phyloP scores from a whole-genome alignment of 192 early-diverging fungal species.

The Coemansia biformis region DNA sequence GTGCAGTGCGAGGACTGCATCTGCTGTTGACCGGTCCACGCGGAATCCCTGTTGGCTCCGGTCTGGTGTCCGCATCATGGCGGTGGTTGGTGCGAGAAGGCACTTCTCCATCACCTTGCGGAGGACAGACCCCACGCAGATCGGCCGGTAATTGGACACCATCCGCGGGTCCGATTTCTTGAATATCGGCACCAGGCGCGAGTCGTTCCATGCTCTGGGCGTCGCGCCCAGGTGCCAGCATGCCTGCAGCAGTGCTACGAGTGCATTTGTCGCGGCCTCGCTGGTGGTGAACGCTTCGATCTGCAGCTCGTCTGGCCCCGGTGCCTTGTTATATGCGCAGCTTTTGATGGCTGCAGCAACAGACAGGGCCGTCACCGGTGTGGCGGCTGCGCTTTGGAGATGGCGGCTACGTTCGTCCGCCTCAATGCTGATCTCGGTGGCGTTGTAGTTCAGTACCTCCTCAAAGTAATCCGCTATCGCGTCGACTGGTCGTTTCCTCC shows the following conservation, averaged over 20 bases:
- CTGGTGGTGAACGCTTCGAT: neutral
- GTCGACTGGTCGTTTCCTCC: neutral
- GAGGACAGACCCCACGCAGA: constrained; percentile 4
- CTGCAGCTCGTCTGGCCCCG: constrained; percentile 4
- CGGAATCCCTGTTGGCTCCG: constrained; percentile 1
- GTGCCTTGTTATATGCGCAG: neutral
- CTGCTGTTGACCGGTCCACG: neutral
- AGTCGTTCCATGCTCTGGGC: neutral
- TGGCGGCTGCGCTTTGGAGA: no score
- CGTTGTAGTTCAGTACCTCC: neutral
- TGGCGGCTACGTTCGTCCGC: neutral
- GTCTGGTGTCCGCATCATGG: neutral
- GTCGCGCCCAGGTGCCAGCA: constrained; percentile 1
- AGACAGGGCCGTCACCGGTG: neutral
- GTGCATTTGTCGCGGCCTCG: neutral
- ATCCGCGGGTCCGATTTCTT: neutral
- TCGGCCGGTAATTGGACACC: constrained; percentile 1
- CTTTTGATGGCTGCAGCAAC: neutral
- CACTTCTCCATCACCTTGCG: constrained; percentile 1
- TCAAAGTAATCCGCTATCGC: neutral
- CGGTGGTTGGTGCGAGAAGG: neutral
- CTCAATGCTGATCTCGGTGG: neutral
- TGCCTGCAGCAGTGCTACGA: neutral
- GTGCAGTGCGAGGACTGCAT: constrained; percentile 3
- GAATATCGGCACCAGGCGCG: constrained; percentile 1